Evolutionary conservation across 1,284 basidiomycete genomes (phyloP).

Genomic region (Earliella scabrosa): DNA sequence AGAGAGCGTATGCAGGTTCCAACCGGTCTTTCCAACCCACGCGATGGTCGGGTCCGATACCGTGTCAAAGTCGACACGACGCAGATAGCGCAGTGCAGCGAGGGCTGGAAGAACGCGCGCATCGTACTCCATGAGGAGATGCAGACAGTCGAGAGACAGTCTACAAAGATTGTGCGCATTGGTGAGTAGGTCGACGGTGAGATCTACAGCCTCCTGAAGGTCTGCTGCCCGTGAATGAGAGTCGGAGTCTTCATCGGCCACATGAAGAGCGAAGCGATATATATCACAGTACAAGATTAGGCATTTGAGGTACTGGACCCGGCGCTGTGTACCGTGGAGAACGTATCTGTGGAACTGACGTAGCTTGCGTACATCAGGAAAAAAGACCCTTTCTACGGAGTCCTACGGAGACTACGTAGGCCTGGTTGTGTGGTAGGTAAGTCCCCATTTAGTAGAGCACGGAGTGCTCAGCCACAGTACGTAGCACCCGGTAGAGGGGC

Average conservation of each 20-base stretch:
- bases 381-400: too few relatives aligned
- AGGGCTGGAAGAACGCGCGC: too few relatives aligned
- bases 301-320: not conserved
- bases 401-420: too few relatives aligned
- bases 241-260: not conserved
- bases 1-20: constrained; percentile 4
- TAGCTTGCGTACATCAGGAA: too few relatives aligned
- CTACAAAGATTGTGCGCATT: not conserved
- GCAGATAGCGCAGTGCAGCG: too few relatives aligned
- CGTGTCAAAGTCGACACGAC: not conserved
- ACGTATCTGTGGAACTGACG: not conserved
- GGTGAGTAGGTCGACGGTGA: not conserved
- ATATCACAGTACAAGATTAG: not conserved
- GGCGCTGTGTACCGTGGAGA: not conserved
- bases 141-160: not conserved
- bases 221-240: too few relatives aligned
- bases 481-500: too few relatives aligned
- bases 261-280: too few relatives aligned
- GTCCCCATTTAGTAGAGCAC: too few relatives aligned
- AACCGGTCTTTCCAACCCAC: not conserved
- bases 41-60: not conserved
- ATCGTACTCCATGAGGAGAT: not conserved
- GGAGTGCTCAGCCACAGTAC: too few relatives aligned
- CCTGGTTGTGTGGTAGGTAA: too few relatives aligned
- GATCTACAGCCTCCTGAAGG: not conserved